Evolutionary conservation across 129 eudicot genomes (phyloP).

Genomic region (Silybum marianum): DNA sequence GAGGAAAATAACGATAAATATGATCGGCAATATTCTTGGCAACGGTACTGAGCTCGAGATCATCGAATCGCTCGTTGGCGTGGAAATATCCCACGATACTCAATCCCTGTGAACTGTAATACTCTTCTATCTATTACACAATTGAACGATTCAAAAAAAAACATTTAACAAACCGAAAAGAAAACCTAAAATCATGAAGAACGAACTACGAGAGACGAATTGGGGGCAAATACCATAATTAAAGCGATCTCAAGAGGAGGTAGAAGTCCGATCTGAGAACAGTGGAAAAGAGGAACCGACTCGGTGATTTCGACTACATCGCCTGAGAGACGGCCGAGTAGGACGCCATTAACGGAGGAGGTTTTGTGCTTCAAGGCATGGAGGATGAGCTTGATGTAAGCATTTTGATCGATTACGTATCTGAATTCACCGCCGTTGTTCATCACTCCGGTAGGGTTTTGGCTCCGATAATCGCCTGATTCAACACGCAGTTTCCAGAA

Average conservation of each 20-base stretch:
- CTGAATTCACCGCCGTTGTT: slow-evolving; percentile 7
- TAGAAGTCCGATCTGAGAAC: slow-evolving; percentile 81
- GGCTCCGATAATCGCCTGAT: slow-evolving; percentile 17
- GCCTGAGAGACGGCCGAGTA: slow-evolving; percentile 71
- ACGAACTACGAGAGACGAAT: not conserved
- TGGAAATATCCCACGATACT: slow-evolving; percentile 95
- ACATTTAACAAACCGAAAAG: not conserved
- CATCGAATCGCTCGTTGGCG: slow-evolving; percentile 95
- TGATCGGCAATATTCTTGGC: slow-evolving; percentile 95
- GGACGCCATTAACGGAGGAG: slow-evolving; percentile 83
- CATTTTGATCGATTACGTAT: slow-evolving; percentile 25
- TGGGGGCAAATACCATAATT: slow-evolving; percentile 48
- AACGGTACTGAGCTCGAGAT: slow-evolving; percentile 63
- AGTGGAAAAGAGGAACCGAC: slow-evolving; percentile 87
- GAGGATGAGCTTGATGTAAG: slow-evolving; percentile 84
- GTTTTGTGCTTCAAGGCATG: slow-evolving; percentile 81
- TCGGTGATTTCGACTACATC: slow-evolving; percentile 68
- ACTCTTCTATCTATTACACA: slow-evolving; percentile 77
- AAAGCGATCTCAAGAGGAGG: slow-evolving; percentile 93
- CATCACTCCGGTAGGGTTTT: slow-evolving; percentile 22
- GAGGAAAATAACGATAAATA: slow-evolving; percentile 70
- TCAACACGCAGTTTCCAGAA: not conserved
- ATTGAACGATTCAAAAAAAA: not conserved
- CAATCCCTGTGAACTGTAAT: slow-evolving; percentile 72
- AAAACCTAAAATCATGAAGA: slow-evolving; percentile 12